Base-by-base conservation (phyloP, 2,329 filamentous ascomycete genomes). In the Aspergillus sp. region DNA sequence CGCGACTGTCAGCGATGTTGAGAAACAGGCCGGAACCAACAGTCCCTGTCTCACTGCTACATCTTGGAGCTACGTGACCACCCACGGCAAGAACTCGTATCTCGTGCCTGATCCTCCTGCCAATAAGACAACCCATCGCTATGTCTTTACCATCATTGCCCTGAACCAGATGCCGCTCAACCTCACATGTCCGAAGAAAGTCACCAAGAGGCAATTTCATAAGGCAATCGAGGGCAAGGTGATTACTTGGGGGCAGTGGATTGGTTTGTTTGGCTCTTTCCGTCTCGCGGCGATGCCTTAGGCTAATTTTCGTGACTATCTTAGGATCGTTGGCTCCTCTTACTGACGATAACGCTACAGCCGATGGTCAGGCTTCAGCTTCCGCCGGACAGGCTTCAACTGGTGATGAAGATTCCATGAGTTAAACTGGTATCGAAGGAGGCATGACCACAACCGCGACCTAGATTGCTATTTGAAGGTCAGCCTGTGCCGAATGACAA, bases 101-200 rank as follows among this genome's bases (percentile, higher is more conserved):
- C 43, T 52, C 3, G 57, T 57, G 5, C 60, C 64, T 6, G 56
- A 50, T 9, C 57, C 65, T 4, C 56, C 62, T 5, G 51, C 59
- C 22, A 64, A 61, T 0, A 63, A 68, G 33, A 65, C 64, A 10
- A 38, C 39, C 4, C 65, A 69, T 51, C 59, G 63, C 7, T 68
- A 66, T 42, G 51, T 65, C 15, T 67, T 58, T 45, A 60, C 62
- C 7, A 53, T 67, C 9, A 48, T 67, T 4, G 62, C 63, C 5
- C 55, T 68, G 25, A 55, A 56, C 4, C 55, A 57, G 23, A 9
- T 5, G 37, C 43, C 45, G 3, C 44, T 67, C 5, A 48, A 57
- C 2, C 55, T 63, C 10, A 50, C 50, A 2, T 13, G 41, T 3
- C 52, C 55, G 1, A 56, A 59, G 19, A 55, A 56, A 12, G 55